Conservation (phyloP, 257 asterid genomes). For the Przewalskia tangutica region DNA sequence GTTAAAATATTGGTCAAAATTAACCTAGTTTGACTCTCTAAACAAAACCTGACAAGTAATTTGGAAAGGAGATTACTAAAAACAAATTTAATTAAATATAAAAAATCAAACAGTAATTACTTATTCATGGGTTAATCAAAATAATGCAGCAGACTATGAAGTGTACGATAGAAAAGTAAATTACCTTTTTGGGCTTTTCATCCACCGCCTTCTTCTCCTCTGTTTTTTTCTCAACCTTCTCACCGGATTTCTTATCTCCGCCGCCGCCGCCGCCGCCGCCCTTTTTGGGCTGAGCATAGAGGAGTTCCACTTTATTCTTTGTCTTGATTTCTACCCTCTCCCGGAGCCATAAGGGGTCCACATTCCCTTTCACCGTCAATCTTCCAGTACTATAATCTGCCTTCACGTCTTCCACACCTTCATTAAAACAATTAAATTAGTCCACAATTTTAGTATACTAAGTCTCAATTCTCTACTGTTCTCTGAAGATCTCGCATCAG, state of each 20-base stretch:
- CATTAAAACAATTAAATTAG: neutral
- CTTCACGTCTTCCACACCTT: conserved; percentile 77
- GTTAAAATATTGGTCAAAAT: too few relatives aligned
- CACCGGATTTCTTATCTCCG: conserved; percentile 29
- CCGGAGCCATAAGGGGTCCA: conserved; percentile 63
- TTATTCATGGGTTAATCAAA: neutral
- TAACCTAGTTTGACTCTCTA: too few relatives aligned
- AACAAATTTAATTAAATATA: neutral
- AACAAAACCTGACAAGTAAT: too few relatives aligned
- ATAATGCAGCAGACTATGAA: neutral
- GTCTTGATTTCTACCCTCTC: conserved; percentile 60
- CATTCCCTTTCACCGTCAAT: conserved; percentile 71
- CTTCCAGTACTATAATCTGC: conserved; percentile 49
- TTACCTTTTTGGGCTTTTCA: conserved; percentile 49
- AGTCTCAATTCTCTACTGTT: too few relatives aligned
- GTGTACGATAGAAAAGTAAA: neutral
- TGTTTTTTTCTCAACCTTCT: conserved; percentile 9
- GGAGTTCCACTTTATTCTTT: conserved; percentile 70
- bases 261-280: conserved; percentile 8
- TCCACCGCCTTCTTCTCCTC: conserved; percentile 10
- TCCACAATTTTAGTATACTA: neutral
- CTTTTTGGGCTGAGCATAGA: conserved; percentile 61
- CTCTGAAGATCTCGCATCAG: neutral
- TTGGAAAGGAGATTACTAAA: neutral
- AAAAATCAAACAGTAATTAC: neutral